A percentile compares a stretch with the other conserved stretches of the same genome.
Evolutionary conservation across 2,329 filamentous ascomycete species (phyloP).

Genomic region (Phialophora tarda): DNA sequence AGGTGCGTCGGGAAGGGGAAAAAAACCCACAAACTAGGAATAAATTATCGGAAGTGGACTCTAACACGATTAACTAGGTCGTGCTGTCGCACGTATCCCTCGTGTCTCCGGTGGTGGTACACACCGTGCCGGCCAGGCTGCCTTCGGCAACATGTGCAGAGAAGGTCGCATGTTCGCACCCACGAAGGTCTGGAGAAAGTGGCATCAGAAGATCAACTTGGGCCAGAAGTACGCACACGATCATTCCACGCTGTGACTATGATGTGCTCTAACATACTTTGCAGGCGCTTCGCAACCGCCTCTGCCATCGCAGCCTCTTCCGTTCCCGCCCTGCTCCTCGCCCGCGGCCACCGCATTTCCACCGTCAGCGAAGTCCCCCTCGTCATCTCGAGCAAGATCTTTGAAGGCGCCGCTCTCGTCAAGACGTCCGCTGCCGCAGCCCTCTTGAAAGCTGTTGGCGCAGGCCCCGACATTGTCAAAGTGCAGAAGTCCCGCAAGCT

Average conservation of each 20-base stretch:
- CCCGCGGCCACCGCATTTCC: slow-evolving; percentile 94
- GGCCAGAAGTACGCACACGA: slow-evolving; percentile 78
- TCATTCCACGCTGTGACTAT: slow-evolving; percentile 30
- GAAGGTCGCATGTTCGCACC: slow-evolving; percentile 99
- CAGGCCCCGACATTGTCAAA: slow-evolving; percentile 89
- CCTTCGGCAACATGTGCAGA: slow-evolving; percentile 99
- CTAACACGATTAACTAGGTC: slow-evolving; percentile 65
- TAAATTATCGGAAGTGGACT: slow-evolving; percentile 18
- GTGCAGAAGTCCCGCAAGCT: slow-evolving; percentile 96
- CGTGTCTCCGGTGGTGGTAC: slow-evolving; percentile 99
- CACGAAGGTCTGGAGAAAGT: slow-evolving; percentile 99
- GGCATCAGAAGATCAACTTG: slow-evolving; percentile 99
- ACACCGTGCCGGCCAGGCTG: slow-evolving; percentile 99
- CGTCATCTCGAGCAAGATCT: slow-evolving; percentile 88
- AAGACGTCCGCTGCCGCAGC: slow-evolving; percentile 88
- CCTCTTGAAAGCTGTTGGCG: slow-evolving; percentile 90
- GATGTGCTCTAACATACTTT: slow-evolving; percentile 32
- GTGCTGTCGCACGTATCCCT: slow-evolving; percentile 99
- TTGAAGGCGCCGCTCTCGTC: slow-evolving; percentile 76
- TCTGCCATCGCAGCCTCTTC: slow-evolving; percentile 97
- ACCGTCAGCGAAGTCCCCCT: slow-evolving; percentile 95
- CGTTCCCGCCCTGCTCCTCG: slow-evolving; percentile 90
- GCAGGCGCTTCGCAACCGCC: slow-evolving; percentile 92
- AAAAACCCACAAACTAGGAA: slow-evolving; percentile 34
- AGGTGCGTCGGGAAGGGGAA: slow-evolving; percentile 67